Percentiles rank a stretch among this genome's conserved stretches.
These are phyloP conservation scores for Neurospora pannonica DNA, from an alignment of 495 filamentous ascomycete species.

Conservation along the genomic window DNA sequence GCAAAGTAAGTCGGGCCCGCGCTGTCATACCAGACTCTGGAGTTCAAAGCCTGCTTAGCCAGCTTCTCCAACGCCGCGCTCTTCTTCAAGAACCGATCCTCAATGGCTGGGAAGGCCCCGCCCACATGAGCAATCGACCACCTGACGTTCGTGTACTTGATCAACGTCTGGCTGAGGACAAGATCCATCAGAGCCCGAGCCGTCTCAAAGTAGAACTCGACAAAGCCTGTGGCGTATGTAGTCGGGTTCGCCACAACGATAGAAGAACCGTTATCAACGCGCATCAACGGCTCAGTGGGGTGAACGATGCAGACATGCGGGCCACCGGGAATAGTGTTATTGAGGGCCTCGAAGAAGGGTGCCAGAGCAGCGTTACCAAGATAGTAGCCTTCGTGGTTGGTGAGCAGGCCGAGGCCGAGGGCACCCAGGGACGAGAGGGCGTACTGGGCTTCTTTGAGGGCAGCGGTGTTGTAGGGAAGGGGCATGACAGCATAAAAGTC, in stretches of 20 bases:
- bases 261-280: neutral
- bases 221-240: neutral
- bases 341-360: slow-evolving; percentile 2
- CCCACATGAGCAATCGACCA: neutral
- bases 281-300: neutral
- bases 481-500: slow-evolving; percentile 1
- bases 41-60: neutral
- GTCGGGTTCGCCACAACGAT: neutral
- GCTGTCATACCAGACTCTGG: slow-evolving; percentile 5
- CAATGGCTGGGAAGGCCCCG: neutral
- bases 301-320: neutral
- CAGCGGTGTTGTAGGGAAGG: neutral
- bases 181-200: slow-evolving; percentile 3
- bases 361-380: slow-evolving; percentile 1
- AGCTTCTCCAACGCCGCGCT: neutral
- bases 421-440: neutral
- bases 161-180: neutral
- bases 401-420: neutral
- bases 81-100: neutral
- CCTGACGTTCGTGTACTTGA: slow-evolving; percentile 2
- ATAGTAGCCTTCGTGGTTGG: slow-evolving; percentile 3
- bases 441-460: slow-evolving; percentile 3
- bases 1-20: slow-evolving; percentile 3
- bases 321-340: neutral
- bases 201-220: slow-evolving; percentile 6